Evolutionary conservation across 2,329 filamentous ascomycete genomes (phyloP), one percentile per base, ranked within the genome.

Genomic region (Alternaria gansuensis): DNA sequence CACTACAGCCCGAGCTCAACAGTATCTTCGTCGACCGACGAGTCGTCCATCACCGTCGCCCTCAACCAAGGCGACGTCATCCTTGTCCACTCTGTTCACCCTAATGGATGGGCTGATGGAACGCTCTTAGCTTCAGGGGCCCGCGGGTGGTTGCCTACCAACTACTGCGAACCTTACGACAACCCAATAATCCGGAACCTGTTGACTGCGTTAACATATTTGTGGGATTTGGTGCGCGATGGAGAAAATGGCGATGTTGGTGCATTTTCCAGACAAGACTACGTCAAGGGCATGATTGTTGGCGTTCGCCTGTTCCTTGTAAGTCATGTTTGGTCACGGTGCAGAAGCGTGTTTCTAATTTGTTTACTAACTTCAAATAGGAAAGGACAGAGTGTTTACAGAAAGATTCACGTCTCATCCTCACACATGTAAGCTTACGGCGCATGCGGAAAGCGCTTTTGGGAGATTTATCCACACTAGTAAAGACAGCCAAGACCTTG

Each of bases 51-150:
- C 54, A 98, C 94, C 10, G 83, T 97, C 10, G 90, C 93, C 23
- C 84, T 99, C 56, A 91, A 91, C 67, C 90, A 95, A 74, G 95
- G 95, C 59, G 95, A 99, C 72, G 87, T 99, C 48, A 90, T 99
- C 53, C 81, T 99, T 57, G 90, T 99, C 23, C 95, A 99, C 78
- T 97, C 95, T 4, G 91, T 98, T 66, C 95, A 99, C 78, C 95
- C 92, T 60, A 99, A 98, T 80, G 95, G 95, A 68, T 99, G 95
- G 95, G 95, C 95, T 31, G 95, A 99, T 77, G 95, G 95, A 51
- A 99, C 95, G 0, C 82, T 97, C 39, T 81, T 99, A 61, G 85
- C 90, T 24, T 92, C 93, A 3, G 94, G 94, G 26, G 90, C 90
- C 50, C 86, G 95, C 67, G 95, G 95, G 63, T 99, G 95, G 95